phyloP scores from a whole-genome alignment of 2,329 filamentous ascomycete species.

The Alternaria triticimaculans region DNA sequence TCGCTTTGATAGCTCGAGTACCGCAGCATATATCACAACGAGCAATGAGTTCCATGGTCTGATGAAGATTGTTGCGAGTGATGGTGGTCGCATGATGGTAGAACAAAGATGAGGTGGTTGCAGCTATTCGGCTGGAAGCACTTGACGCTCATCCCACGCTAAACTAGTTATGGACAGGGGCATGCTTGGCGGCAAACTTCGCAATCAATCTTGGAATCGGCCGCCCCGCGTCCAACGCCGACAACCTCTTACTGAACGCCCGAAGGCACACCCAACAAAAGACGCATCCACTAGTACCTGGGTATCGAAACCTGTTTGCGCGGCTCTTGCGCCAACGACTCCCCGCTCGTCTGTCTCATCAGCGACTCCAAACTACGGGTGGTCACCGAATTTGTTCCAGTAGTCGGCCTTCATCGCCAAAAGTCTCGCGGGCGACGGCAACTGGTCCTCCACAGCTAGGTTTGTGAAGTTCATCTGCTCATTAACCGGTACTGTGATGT shows the following conservation, averaged over 20 bases:
- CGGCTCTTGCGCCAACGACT: neutral
- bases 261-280: neutral
- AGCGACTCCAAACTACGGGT: neutral
- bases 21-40: neutral
- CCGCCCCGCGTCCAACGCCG: neutral
- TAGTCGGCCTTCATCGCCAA: neutral
- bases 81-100: neutral
- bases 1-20: neutral
- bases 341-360: neutral
- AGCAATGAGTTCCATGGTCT: neutral
- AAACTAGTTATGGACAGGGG: neutral
- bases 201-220: neutral
- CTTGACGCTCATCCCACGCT: neutral
- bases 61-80: neutral
- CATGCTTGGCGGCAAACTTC: neutral
- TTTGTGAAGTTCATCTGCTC: neutral
- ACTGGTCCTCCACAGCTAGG: neutral
- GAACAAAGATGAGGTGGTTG: neutral
- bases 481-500: neutral
- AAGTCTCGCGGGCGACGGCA: neutral
- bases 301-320: neutral
- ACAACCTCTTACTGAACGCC: neutral
- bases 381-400: neutral
- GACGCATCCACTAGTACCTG: neutral
- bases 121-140: neutral